phyloP scores from a whole-genome alignment of 257 asterid genomes.

The Voacanga thouarsii region DNA sequence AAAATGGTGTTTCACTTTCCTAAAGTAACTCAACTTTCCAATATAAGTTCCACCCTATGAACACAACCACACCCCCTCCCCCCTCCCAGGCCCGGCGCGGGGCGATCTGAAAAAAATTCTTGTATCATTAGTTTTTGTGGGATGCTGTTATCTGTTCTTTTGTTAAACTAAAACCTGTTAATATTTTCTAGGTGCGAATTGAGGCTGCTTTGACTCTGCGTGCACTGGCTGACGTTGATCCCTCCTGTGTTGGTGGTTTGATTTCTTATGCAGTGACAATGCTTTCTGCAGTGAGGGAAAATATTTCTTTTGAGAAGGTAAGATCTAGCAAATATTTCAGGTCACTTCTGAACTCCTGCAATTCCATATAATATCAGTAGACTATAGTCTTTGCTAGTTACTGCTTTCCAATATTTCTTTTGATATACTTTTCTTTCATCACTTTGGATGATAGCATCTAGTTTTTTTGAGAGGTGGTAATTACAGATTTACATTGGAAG shows the following conservation, averaged over 20 bases:
- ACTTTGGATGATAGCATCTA: not conserved
- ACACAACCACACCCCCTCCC: no score
- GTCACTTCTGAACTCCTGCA: not conserved
- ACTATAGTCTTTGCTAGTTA: not conserved
- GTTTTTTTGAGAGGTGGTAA: not conserved
- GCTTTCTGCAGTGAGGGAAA: constrained; percentile 89
- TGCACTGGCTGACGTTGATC: constrained; percentile 93
- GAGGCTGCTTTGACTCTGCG: constrained; percentile 98
- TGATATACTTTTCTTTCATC: not conserved
- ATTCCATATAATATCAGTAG: not conserved
- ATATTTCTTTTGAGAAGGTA: constrained; percentile 84
- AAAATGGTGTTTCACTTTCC: not conserved
- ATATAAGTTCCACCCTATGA: not conserved
- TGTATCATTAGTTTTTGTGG: not conserved
- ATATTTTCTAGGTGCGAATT: constrained; percentile 69
- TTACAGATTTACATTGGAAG: not conserved
- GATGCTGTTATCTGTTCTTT: not conserved
- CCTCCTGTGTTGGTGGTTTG: constrained; percentile 93
- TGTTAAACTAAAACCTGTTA: constrained; percentile 6
- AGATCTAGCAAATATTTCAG: constrained; percentile 5
- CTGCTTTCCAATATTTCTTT: not conserved
- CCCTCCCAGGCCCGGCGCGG: no score
- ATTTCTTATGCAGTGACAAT: constrained; percentile 89
- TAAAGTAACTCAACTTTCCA: not conserved
- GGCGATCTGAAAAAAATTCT: not conserved